These are phyloP conservation scores for Suillus americanus DNA, from an alignment of 768 basidiomycete genomes.

Conservation along the genomic window DNA sequence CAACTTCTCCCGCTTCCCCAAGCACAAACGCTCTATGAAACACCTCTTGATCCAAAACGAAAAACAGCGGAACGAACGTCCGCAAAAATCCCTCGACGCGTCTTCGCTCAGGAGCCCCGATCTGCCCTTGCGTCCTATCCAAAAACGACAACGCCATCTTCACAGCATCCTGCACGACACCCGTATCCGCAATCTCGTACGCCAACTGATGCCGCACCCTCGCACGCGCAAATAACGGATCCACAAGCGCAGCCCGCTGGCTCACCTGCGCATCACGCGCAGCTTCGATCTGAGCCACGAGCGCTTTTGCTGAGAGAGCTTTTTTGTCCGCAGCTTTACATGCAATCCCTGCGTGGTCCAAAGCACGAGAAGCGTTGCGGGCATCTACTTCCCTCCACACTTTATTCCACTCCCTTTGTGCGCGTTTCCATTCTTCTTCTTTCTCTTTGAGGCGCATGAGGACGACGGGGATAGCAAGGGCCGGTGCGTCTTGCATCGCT, in stretches of 20 bases:
- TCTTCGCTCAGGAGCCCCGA: constrained; percentile 69
- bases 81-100: constrained; percentile 83
- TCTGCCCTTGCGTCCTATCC: constrained; percentile 81
- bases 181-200: constrained; percentile 70
- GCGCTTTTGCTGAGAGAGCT: constrained; percentile 67
- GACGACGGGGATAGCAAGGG: constrained; percentile 86
- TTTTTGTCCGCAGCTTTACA: constrained; percentile 94
- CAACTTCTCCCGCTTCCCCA: constrained; percentile 61
- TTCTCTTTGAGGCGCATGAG: constrained; percentile 89
- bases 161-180: constrained; percentile 81
- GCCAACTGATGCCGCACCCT: constrained; percentile 77
- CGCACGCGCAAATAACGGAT: constrained; percentile 55
- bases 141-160: constrained; percentile 90
- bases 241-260: constrained; percentile 60
- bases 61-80: constrained; percentile 72
- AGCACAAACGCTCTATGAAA: constrained; percentile 73
- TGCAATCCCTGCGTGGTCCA: constrained; percentile 90
- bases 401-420: constrained; percentile 97
- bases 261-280: constrained; percentile 81
- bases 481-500: constrained; percentile 91
- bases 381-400: constrained; percentile 98
- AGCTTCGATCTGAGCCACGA: constrained; percentile 83
- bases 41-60: constrained; percentile 67
- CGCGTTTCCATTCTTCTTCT: constrained; percentile 98
- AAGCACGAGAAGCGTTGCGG: constrained; percentile 87